Percentiles rank a stretch among this genome's conserved stretches.
These are phyloP conservation scores for Bremia lactucae DNA, from an alignment of 352 stramenopile species.

Conservation along the genomic window DNA sequence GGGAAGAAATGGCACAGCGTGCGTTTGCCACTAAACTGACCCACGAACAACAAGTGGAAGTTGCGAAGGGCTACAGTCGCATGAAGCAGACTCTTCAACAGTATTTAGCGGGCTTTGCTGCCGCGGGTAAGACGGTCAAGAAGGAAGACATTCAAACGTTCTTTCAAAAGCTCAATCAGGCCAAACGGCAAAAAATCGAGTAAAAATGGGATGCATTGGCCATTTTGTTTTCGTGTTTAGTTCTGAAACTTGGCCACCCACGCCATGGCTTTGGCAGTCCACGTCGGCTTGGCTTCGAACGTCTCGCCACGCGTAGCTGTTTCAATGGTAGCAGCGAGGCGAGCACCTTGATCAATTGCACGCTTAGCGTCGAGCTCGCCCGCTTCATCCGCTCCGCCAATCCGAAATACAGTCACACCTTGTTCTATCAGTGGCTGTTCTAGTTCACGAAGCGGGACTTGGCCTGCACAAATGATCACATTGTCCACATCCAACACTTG, in stretches of 20 bases:
- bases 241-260: conserved; percentile 41
- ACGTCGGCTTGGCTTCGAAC: conserved; percentile 27
- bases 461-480: conserved; percentile 93
- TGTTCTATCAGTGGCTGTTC: conserved; percentile 62
- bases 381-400: conserved; percentile 92
- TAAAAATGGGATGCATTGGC: conserved; percentile 1
- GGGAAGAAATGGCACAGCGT: conserved; percentile 32
- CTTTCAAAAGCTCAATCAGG: conserved; percentile 40
- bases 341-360: conserved; percentile 94
- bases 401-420: conserved; percentile 86
- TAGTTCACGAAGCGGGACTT: conserved; percentile 86
- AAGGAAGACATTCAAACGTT: conserved; percentile 63
- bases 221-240: conserved; percentile 7
- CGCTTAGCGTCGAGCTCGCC: conserved; percentile 95
- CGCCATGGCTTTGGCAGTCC: conserved; percentile 40
- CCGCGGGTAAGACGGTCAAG: conserved; percentile 48
- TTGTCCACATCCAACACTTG: conserved; percentile 90
- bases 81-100: conserved; percentile 65
- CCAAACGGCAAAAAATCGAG: conserved; percentile 48
- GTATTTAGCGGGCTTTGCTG: conserved; percentile 50
- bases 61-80: conserved; percentile 57
- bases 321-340: conserved; percentile 77
- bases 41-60: conserved; percentile 66
- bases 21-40: conserved; percentile 48
- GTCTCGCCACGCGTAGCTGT: conserved; percentile 60